These are phyloP conservation scores for Schoenoplectus tabernaemontani DNA, from an alignment of 202 grass and related monocot species.

Conservation along the genomic window DNA sequence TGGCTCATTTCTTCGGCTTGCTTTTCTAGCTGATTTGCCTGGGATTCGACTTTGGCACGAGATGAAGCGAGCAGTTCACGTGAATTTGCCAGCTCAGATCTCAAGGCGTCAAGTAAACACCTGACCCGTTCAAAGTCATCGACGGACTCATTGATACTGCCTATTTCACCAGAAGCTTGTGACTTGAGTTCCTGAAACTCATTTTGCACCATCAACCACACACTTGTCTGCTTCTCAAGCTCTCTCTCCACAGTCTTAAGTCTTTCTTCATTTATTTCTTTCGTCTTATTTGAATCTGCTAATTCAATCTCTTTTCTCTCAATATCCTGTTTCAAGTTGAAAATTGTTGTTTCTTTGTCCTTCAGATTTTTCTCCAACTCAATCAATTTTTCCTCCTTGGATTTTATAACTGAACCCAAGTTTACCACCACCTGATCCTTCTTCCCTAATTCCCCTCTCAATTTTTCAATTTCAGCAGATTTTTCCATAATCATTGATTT, in stretches of 20 bases:
- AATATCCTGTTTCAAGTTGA: slow-evolving; percentile 38
- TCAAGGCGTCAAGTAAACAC: slow-evolving; percentile 53
- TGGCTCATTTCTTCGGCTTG: slow-evolving; percentile 39
- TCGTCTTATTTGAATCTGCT: slow-evolving; percentile 44
- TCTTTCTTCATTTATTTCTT: slow-evolving; percentile 39
- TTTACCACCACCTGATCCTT: slow-evolving; percentile 45
- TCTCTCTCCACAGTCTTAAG: slow-evolving; percentile 46
- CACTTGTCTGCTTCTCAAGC: slow-evolving; percentile 52
- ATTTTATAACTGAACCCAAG: slow-evolving; percentile 45
- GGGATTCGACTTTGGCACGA: slow-evolving; percentile 43
- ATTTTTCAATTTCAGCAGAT: slow-evolving; percentile 52
- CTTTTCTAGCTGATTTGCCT: slow-evolving; percentile 43
- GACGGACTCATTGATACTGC: slow-evolving; percentile 35
- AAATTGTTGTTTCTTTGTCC: slow-evolving; percentile 44
- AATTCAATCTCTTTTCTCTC: slow-evolving; percentile 49
- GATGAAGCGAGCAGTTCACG: slow-evolving; percentile 58
- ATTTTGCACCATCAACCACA: slow-evolving; percentile 49
- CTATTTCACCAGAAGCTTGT: slow-evolving; percentile 42
- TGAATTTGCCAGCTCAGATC: slow-evolving; percentile 56
- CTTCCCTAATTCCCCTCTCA: slow-evolving; percentile 49
- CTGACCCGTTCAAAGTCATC: slow-evolving; percentile 56
- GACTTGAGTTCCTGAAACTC: slow-evolving; percentile 57
- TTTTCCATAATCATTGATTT: slow-evolving; percentile 48
- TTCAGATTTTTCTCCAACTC: slow-evolving; percentile 34
- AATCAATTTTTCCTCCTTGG: slow-evolving; percentile 43